phyloP scores from a whole-genome alignment of 352 stramenopile genomes.

The Phytophthora palmivora region DNA sequence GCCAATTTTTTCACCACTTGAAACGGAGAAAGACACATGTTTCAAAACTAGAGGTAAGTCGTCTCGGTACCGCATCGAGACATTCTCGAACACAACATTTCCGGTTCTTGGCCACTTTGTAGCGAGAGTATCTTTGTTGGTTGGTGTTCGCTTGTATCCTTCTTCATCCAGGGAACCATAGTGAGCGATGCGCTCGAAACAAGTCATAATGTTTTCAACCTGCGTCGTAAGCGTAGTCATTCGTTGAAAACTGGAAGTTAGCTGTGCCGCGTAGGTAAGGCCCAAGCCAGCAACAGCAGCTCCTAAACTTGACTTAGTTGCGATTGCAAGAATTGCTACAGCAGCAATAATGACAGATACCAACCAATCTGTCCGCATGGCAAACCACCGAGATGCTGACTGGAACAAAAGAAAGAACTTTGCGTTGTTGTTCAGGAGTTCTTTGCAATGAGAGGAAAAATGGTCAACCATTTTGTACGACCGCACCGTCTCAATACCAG shows the following conservation, averaged over 20 bases:
- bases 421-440: constrained; percentile 48
- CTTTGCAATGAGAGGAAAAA: constrained; percentile 46
- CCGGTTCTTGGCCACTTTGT: constrained; percentile 49
- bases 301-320: constrained; percentile 47
- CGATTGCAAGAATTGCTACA: constrained; percentile 87
- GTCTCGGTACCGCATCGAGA: constrained; percentile 55
- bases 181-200: constrained; percentile 48
- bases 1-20: constrained; percentile 86
- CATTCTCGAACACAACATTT: constrained; percentile 46
- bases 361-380: constrained; percentile 88
- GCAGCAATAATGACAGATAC: constrained; percentile 88
- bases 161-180: constrained; percentile 50
- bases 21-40: constrained; percentile 54
- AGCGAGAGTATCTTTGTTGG: constrained; percentile 9
- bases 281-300: constrained; percentile 33
- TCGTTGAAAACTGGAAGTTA: constrained; percentile 54
- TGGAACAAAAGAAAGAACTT: constrained; percentile 50
- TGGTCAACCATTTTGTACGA: constrained; percentile 57
- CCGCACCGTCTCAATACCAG: constrained; percentile 93
- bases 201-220: constrained; percentile 68
- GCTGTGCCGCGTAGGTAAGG: constrained; percentile 46
- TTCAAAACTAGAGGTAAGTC: constrained; percentile 55
- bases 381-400: constrained; percentile 90
- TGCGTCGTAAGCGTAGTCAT: constrained; percentile 36
- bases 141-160: constrained; percentile 32